Base-by-base conservation (phyloP, 2,329 filamentous ascomycete species). In the Chrysoporthe cubensis region DNA sequence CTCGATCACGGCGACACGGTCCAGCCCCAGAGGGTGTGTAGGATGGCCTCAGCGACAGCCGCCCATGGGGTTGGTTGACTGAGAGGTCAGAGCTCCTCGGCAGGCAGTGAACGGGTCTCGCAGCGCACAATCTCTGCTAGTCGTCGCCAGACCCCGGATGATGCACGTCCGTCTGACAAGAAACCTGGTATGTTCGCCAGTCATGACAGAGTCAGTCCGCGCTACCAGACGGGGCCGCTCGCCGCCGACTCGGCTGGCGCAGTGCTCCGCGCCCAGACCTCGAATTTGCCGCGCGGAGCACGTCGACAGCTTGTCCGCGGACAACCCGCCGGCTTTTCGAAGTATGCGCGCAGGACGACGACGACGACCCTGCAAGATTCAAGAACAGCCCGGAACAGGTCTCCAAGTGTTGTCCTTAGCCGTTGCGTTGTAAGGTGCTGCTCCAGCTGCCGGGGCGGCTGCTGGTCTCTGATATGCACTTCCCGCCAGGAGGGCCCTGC, bases 91-190 rank as follows among this genome's bases (percentile, higher is more conserved):
- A 54, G 50, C 50, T 54, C 21, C 50, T 32, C 21, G 50, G 50
- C 50, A 54, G 21, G 26, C 50, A 52, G 48, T 6, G 37, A 40
- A 26, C 26, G 37, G 37, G 37, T 40, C 37, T 40, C 6, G 48
- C 48, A 26, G n/a, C 9, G 48, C 48, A 9, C n/a, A n/a, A 26
- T n/a, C 21, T 14, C 21, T 32, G 21, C 26, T 13, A 16, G 32
- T 34, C 14, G 13, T 2, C 32, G 4, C 32, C 16, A 57, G 32
- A n/a, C 54, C 54, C 54, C 8, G 16, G 54, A 57, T 37, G 11
- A 34, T 40, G 54, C 54, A 57, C 34, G 54, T 57, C 54, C 54
- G 9, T 40, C 18, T 32, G 54, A 57, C 54, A 32, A n/a, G 54
- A 40, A 8, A 34, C 6, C 14, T 9, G 3, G n/a, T 37, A 32